These are phyloP conservation scores for Ichthyophthirius multifiliis DNA, from an alignment of 169 alveolate species.

Conservation along the genomic window DNA sequence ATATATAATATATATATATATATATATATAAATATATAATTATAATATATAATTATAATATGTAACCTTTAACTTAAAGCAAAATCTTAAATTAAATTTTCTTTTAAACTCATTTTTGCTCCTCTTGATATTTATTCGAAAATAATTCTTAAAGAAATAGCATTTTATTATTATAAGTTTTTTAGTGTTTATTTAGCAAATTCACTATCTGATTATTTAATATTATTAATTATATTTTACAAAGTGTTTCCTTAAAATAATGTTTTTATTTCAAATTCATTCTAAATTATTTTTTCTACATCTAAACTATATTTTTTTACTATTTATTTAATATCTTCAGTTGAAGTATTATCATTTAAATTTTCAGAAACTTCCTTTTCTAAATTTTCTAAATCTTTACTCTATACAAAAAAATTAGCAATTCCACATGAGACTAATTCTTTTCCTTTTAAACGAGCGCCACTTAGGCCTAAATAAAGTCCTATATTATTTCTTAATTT, in stretches of 20 bases:
- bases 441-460: slow-evolving; percentile 73
- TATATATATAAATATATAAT: too few species aligned
- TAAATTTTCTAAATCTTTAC: slow-evolving; percentile 28
- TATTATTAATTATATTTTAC: slow-evolving; percentile 8
- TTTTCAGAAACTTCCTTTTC: slow-evolving; percentile 32
- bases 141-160: slow-evolving; percentile 62
- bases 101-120: slow-evolving; percentile 42
- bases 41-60: not conserved
- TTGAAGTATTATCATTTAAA: slow-evolving; percentile 10
- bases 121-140: slow-evolving; percentile 74
- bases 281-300: not conserved
- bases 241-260: slow-evolving; percentile 44
- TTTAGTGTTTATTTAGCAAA: slow-evolving; percentile 43
- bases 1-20: not conserved
- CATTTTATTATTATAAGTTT: slow-evolving; percentile 25
- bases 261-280: slow-evolving; percentile 47
- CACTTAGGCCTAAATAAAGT: slow-evolving; percentile 82
- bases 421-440: slow-evolving; percentile 80
- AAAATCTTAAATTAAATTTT: slow-evolving; percentile 71
- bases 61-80: slow-evolving; percentile 59
- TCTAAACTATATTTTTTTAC: slow-evolving; percentile 51
- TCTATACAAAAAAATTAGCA: slow-evolving; percentile 79
- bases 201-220: slow-evolving; percentile 10
- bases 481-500: slow-evolving; percentile 75
- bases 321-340: slow-evolving; percentile 39